Conservation (phyloP, 192 early-diverging fungal genomes). For the Gorgonomyces haynaldii region DNA sequence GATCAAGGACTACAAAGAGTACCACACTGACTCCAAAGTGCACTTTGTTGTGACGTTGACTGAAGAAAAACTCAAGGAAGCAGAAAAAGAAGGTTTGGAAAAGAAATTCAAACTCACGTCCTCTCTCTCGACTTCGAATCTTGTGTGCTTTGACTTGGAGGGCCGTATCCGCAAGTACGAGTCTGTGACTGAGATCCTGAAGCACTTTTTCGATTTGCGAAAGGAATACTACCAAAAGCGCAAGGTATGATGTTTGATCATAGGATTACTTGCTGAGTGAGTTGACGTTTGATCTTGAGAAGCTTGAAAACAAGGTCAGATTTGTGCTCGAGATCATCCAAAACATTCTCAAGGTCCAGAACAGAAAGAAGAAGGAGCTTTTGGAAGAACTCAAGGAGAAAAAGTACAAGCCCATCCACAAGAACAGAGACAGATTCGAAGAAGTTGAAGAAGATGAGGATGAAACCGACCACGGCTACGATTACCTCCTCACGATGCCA, state of each 20-base stretch:
- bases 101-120: slow-evolving; percentile 68
- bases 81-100: slow-evolving; percentile 66
- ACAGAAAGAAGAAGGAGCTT: slow-evolving; percentile 71
- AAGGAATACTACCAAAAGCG: slow-evolving; percentile 75
- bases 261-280: slow-evolving; percentile 12
- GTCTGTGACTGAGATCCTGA: slow-evolving; percentile 64
- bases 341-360: slow-evolving; percentile 67
- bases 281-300: slow-evolving; percentile 18
- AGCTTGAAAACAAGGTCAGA: slow-evolving; percentile 70
- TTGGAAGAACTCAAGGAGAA: slow-evolving; percentile 58
- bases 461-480: slow-evolving; percentile 43
- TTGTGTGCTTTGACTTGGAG: slow-evolving; percentile 87
- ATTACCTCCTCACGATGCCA: slow-evolving; percentile 82
- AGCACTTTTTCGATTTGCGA: slow-evolving; percentile 80
- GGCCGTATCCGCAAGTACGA: slow-evolving; percentile 74
- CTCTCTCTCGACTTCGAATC: slow-evolving; percentile 69
- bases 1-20: slow-evolving; percentile 62
- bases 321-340: slow-evolving; percentile 88
- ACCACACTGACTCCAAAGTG: slow-evolving; percentile 55
- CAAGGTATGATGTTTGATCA: slow-evolving; percentile 49
- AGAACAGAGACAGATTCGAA: slow-evolving; percentile 24
- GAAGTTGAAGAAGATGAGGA: slow-evolving; percentile 29
- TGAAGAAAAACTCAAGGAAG: slow-evolving; percentile 55
- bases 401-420: slow-evolving; percentile 53
- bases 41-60: slow-evolving; percentile 56